These are phyloP conservation scores for Fusarium clavum DNA, from an alignment of 2,329 filamentous ascomycete species.

Conservation along the genomic window DNA sequence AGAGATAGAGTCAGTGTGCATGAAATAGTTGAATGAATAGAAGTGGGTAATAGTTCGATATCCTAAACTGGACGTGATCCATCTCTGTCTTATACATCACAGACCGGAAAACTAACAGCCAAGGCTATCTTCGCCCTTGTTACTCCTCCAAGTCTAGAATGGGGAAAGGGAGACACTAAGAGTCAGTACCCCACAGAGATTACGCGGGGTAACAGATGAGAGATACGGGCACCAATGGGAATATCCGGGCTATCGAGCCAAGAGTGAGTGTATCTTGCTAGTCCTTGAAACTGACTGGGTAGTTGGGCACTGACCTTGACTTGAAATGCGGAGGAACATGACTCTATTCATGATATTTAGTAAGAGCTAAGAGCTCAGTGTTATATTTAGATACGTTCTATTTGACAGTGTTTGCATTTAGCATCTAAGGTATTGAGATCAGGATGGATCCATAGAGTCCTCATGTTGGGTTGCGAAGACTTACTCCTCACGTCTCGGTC, in stretches of 20 bases:
- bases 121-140: neutral
- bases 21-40: neutral
- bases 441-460: neutral
- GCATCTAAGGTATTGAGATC: neutral
- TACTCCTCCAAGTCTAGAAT: neutral
- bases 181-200: neutral
- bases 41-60: neutral
- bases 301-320: neutral
- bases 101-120: neutral
- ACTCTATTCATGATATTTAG: neutral
- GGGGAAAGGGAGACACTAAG: neutral
- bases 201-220: neutral
- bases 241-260: neutral
- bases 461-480: neutral
- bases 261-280: neutral
- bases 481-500: neutral
- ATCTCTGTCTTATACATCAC: neutral
- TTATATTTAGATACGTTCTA: neutral
- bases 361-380: neutral
- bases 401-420: neutral
- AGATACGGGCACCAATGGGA: constrained; percentile 9
- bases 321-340: neutral
- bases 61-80: neutral
- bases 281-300: neutral
- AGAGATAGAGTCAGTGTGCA: neutral